These are phyloP conservation scores for Phytophthora palmivora DNA, from an alignment of 352 stramenopile genomes.

Conservation along the genomic window DNA sequence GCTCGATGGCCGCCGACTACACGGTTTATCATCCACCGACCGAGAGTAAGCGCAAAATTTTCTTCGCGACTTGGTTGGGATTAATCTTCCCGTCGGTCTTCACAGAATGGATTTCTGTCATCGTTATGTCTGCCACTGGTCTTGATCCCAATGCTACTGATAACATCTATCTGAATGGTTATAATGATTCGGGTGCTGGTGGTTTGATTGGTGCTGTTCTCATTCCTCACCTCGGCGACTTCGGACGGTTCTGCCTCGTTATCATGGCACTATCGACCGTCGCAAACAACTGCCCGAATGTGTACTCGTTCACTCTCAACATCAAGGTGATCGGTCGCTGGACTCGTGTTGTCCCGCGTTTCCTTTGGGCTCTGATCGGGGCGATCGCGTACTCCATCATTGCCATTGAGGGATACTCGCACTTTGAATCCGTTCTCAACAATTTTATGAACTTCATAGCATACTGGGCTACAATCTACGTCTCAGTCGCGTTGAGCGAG, in stretches of 20 bases:
- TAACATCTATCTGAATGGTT: constrained; percentile 41
- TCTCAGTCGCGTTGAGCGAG: constrained; percentile 36
- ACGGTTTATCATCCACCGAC: constrained; percentile 47
- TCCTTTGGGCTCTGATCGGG: constrained; percentile 44
- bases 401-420: constrained; percentile 42
- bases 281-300: constrained; percentile 55
- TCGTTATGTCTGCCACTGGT: constrained; percentile 46
- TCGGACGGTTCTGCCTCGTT: constrained; percentile 49
- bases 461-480: constrained; percentile 50
- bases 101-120: constrained; percentile 45
- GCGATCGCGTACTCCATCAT: constrained; percentile 41
- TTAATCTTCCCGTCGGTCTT: constrained; percentile 45
- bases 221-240: constrained; percentile 40
- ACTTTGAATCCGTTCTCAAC: constrained; percentile 52
- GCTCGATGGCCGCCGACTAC: constrained; percentile 49
- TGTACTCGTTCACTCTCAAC: constrained; percentile 54
- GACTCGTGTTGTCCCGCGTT: constrained; percentile 36
- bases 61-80: constrained; percentile 43
- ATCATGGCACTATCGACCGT: constrained; percentile 55
- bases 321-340: constrained; percentile 49
- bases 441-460: constrained; percentile 65
- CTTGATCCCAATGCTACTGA: constrained; percentile 24
- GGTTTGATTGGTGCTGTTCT: constrained; percentile 44
- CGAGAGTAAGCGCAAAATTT: constrained; percentile 53
- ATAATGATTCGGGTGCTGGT: constrained; percentile 40